Evolutionary conservation across 345 rosid species (phyloP).

Genomic region (Heritiera littoralis): DNA sequence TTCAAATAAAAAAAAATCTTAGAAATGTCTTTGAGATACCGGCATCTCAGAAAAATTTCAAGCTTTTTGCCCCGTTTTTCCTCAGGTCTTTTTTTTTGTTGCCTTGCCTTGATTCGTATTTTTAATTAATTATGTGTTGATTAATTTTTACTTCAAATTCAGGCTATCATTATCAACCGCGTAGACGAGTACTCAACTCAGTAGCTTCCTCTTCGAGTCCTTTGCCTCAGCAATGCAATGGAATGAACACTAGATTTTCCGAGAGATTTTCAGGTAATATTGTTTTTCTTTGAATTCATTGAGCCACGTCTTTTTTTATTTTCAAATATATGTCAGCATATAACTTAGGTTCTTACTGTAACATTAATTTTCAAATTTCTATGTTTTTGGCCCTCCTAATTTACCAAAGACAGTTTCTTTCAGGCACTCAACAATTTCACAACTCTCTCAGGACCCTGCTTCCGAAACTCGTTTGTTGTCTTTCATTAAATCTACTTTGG

Average conservation of each 20-base stretch:
- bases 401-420: conserved; percentile 47
- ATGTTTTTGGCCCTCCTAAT: conserved; percentile 34
- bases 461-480: conserved; percentile 42
- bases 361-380: conserved; percentile 5
- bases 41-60: conserved; percentile 39
- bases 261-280: conserved; percentile 24
- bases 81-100: conserved; percentile 40
- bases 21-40: conserved; percentile 42
- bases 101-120: conserved; percentile 1
- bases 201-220: conserved; percentile 29
- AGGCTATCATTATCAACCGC: conserved; percentile 35
- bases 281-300: not conserved
- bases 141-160: not conserved
- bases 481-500: conserved; percentile 48
- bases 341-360: not conserved
- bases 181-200: conserved; percentile 21
- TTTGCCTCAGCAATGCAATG: conserved; percentile 20
- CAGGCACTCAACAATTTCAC: conserved; percentile 53
- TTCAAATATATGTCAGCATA: not conserved
- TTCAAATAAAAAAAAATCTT: not conserved
- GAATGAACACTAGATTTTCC: conserved; percentile 19
- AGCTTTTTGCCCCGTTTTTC: conserved; percentile 42
- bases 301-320: not conserved
- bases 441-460: conserved; percentile 36
- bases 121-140: not conserved